phyloP scores from a whole-genome alignment of 2,329 filamentous ascomycete species.

The Phialophora tarda region DNA sequence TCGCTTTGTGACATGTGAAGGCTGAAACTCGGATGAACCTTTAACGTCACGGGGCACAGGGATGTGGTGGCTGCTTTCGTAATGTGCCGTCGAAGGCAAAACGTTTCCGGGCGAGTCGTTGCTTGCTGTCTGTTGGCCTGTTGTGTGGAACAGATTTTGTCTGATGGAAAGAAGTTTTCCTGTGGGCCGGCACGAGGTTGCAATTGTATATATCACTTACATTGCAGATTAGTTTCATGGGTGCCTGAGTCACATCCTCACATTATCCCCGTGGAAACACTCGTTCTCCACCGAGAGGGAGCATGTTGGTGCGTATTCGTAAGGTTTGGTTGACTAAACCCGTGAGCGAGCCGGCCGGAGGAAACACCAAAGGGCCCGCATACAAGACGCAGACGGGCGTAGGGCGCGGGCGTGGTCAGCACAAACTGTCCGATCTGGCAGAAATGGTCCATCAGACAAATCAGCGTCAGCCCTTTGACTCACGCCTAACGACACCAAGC shows the following conservation, averaged over 20 bases:
- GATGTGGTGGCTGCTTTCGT: not conserved
- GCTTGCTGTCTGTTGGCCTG: not conserved
- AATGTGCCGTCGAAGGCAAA: constrained; percentile 20
- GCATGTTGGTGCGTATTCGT: constrained; percentile 18
- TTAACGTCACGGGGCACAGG: constrained; percentile 18
- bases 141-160: not conserved
- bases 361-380: constrained; percentile 14
- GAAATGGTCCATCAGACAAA: constrained; percentile 20
- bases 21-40: constrained; percentile 27
- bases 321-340: constrained; percentile 24
- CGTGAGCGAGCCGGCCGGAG: constrained; percentile 14
- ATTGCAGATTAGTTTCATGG: constrained; percentile 13
- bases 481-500: constrained; percentile 25
- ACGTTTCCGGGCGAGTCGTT: constrained; percentile 21
- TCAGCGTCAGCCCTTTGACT: constrained; percentile 28
- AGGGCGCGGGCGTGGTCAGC: constrained; percentile 25
- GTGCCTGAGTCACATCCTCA: constrained; percentile 34
- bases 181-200: constrained; percentile 10
- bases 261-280: constrained; percentile 24
- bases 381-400: constrained; percentile 13
- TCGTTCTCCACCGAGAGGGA: constrained; percentile 9
- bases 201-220: constrained; percentile 26
- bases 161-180: constrained; percentile 1
- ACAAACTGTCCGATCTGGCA: constrained; percentile 9
- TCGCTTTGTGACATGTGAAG: constrained; percentile 24